These are phyloP conservation scores for Phytophthora macrochlamydospora DNA, from an alignment of 352 stramenopile genomes.

Conservation along the genomic window DNA sequence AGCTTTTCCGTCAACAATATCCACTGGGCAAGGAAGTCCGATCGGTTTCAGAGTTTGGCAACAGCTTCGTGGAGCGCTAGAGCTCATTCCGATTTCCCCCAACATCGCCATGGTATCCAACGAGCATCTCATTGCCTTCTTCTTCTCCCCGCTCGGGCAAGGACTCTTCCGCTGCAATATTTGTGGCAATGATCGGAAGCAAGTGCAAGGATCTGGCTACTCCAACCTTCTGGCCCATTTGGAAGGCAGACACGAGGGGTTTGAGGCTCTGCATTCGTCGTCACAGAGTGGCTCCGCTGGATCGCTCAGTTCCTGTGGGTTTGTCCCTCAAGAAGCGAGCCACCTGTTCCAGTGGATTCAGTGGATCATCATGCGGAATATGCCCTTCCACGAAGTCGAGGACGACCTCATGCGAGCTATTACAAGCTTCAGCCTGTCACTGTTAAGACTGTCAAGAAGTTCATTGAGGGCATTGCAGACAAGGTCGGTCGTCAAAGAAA, in stretches of 20 bases:
- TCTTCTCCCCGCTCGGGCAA: slow-evolving; percentile 6
- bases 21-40: not conserved
- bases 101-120: slow-evolving; percentile 8
- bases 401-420: slow-evolving; percentile 5
- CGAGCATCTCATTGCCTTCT: slow-evolving; percentile 11
- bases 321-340: slow-evolving; percentile 3
- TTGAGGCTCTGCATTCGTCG: slow-evolving; percentile 2
- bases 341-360: slow-evolving; percentile 19
- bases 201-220: slow-evolving; percentile 3
- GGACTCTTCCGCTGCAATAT: slow-evolving; percentile 14
- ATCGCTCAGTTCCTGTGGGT: slow-evolving; percentile 1
- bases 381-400: slow-evolving; percentile 13
- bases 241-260: slow-evolving; percentile 4
- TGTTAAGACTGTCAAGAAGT: slow-evolving; percentile 13
- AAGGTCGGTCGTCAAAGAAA: slow-evolving; percentile 2
- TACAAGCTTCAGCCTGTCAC: slow-evolving; percentile 16
- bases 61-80: not conserved
- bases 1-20: not conserved
- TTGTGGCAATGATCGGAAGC: slow-evolving; percentile 1
- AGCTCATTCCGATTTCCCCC: slow-evolving; percentile 2
- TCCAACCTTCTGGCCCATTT: slow-evolving; percentile 17
- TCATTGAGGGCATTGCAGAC: slow-evolving; percentile 13
- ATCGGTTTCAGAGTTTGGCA: not conserved
- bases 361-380: slow-evolving; percentile 11
- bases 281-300: not conserved